Evolutionary conservation across 495 filamentous ascomycete genomes (phyloP).

Genomic region (Neurospora tetrasperma): DNA sequence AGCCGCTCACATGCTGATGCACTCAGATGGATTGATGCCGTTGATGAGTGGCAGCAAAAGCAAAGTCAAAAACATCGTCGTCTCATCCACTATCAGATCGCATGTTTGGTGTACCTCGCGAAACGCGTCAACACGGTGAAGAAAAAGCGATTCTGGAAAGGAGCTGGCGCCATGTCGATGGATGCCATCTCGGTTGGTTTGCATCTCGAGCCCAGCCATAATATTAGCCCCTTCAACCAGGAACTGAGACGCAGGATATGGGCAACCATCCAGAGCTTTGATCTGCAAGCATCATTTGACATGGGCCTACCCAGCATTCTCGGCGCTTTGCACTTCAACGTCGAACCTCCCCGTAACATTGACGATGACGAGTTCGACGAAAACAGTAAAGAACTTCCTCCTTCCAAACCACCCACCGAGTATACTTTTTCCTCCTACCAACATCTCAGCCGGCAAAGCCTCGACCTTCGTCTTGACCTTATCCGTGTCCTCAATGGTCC

Average conservation of each 20-base stretch:
- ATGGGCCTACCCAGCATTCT: conserved; percentile 44
- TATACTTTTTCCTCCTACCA: conserved; percentile 36
- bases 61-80: conserved; percentile 35
- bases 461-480: conserved; percentile 32
- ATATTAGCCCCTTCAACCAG: conserved; percentile 41
- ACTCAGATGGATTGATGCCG: conserved; percentile 29
- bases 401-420: conserved; percentile 19
- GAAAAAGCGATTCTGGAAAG: conserved; percentile 46
- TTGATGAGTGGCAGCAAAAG: conserved; percentile 26
- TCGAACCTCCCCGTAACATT: conserved; percentile 30
- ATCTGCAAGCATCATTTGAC: conserved; percentile 50
- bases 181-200: conserved; percentile 48
- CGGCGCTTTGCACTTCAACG: conserved; percentile 28
- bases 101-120: conserved; percentile 33
- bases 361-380: conserved; percentile 37
- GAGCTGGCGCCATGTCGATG: conserved; percentile 43
- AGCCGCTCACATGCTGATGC: conserved; percentile 22
- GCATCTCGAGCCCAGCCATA: conserved; percentile 39
- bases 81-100: conserved; percentile 36
- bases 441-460: conserved; percentile 28
- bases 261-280: conserved; percentile 50
- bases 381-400: conserved; percentile 27
- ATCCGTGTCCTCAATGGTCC: conserved; percentile 26
- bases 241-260: conserved; percentile 59
- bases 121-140: conserved; percentile 37